Base-by-base conservation (phyloP, 169 alveolate genomes). In the Cystoisospora suis region DNA sequence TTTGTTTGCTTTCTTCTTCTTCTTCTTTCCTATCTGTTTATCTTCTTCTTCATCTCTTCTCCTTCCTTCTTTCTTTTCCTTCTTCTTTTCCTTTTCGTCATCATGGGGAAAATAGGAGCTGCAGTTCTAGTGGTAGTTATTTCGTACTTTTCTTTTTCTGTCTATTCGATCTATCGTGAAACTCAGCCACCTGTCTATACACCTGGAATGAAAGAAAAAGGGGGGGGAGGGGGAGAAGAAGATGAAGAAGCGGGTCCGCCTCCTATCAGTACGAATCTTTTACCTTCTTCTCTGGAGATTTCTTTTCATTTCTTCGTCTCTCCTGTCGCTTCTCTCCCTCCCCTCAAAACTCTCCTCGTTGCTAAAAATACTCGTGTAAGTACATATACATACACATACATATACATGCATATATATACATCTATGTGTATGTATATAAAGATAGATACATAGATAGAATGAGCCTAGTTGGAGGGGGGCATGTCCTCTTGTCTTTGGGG, bases 101-200 rank as follows among this genome's bases (percentile, higher is more conserved):
- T 0, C 32, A 72, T 38, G 83, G 53, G 53, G 53, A 72, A 38
- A 32, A 1, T 38, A 36, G 83, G 83, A n/a, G 83, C 58, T 34
- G 56, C 56, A 6, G 38, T 72, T 46, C 49, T 72, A 27, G 56
- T 72, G 42, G 83, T 17, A 12, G 83, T 72, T 2, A 56, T 38
- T n/a, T 46, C 58, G 56, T 72, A 72, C 56, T 12, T 72, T 38
- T 36, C 83, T 2, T 72, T 40, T 53, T 34, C 58, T 34, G 20
- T 72, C 45, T 72, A 3, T 53, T 40, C 20, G 40, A 34, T 72
- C 40, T 72, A 72, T 53, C 38, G 56, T 38, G 83, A 72, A 38
- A 72, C 83, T 20, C 83, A 72, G 83, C 83, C 83, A 38, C 83
- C 83, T 17, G 83, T 72, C 40, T 34, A 34, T 17, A n/a, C 47